A percentile compares a stretch with the other conserved stretches of the same genome.
Evolutionary conservation across 768 basidiomycete species (phyloP).

Genomic region (Macrolepiota fuliginosa): DNA sequence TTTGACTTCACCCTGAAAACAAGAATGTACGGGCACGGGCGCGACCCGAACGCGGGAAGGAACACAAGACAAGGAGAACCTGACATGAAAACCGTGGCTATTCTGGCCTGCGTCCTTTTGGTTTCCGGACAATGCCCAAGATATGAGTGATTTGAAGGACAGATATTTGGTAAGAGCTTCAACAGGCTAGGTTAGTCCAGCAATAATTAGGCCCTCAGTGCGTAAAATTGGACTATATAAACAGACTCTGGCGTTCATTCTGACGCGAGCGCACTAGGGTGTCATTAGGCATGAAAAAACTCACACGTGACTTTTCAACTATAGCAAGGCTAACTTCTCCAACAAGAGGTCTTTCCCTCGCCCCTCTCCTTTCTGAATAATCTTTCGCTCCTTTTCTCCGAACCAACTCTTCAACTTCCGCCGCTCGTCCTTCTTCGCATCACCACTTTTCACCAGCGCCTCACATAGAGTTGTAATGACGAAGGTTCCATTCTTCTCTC

Average conservation of each 20-base stretch:
- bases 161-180: too few species aligned
- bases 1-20: too few species aligned
- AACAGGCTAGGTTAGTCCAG: too few species aligned
- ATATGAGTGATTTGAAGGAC: too few species aligned
- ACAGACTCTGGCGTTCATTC: not conserved
- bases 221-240: too few species aligned
- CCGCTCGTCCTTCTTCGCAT: constrained; percentile 36
- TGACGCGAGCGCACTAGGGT: not conserved
- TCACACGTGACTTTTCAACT: constrained; percentile 7
- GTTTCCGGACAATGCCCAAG: too few species aligned
- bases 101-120: too few species aligned
- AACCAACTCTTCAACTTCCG: constrained; percentile 60
- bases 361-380: constrained; percentile 50
- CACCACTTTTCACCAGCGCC: constrained; percentile 38
- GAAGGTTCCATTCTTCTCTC: constrained; percentile 64
- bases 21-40: too few species aligned
- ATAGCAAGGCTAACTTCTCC: constrained; percentile 47
- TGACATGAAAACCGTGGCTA: too few species aligned
- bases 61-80: too few species aligned
- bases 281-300: not conserved
- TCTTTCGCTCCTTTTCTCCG: constrained; percentile 38
- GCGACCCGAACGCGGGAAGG: too few species aligned
- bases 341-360: constrained; percentile 75
- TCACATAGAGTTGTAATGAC: constrained; percentile 73
- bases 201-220: too few species aligned